A percentile compares a stretch with the other conserved stretches of the same genome.
Evolutionary conservation across 225 moss, liverwort and hornwort species (phyloP).

Genomic region (Physcomitrellopsis africana): DNA sequence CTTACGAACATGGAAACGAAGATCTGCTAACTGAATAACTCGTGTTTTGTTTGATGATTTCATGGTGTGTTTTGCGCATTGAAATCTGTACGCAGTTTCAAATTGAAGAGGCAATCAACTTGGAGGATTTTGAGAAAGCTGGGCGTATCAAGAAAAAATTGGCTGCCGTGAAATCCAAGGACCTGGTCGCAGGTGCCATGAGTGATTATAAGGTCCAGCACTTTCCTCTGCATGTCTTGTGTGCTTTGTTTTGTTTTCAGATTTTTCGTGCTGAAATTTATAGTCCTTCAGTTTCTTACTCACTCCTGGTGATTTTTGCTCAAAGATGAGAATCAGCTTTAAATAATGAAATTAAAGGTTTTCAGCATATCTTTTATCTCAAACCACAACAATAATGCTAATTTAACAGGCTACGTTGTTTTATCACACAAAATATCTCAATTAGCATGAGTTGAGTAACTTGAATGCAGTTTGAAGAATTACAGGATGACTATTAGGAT

Average conservation of each 20-base stretch:
- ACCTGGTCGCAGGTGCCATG: slow-evolving; percentile 80
- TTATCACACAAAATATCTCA: slow-evolving; percentile 1
- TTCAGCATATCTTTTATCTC: background rate
- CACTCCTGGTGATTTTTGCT: background rate
- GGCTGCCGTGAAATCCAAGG: slow-evolving; percentile 59
- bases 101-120: slow-evolving; percentile 86
- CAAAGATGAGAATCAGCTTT: slow-evolving; percentile 1
- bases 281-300: background rate
- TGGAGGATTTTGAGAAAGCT: slow-evolving; percentile 86
- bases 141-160: slow-evolving; percentile 71
- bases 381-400: slow-evolving; percentile 1
- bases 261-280: slow-evolving; percentile 2
- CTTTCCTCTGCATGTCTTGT: slow-evolving; percentile 3
- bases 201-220: slow-evolving; percentile 65
- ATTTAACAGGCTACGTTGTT: background rate
- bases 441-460: background rate
- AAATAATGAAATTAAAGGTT: background rate
- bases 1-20: background rate
- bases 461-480: background rate
- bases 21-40: background rate
- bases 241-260: background rate
- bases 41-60: slow-evolving; percentile 3
- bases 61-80: background rate
- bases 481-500: background rate
- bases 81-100: slow-evolving; percentile 60